Evolutionary conservation across 2,329 filamentous ascomycete genomes (phyloP).

Genomic region (Keithomyces neogunnii): DNA sequence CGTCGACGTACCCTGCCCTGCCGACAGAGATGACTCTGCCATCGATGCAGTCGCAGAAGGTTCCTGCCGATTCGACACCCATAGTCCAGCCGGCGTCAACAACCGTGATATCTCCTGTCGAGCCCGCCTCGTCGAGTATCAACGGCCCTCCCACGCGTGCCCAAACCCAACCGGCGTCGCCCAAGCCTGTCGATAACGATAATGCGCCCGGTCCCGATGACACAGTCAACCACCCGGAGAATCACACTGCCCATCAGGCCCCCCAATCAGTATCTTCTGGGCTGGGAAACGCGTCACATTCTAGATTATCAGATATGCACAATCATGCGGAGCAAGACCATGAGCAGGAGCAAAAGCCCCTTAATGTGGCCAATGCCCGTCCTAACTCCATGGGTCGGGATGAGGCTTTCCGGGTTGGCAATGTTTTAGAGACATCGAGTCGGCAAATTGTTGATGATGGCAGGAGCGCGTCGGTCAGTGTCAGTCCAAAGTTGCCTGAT

Average conservation of each 20-base stretch:
- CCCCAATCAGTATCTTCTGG: background rate
- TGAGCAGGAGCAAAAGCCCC: conserved; percentile 27
- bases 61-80: background rate
- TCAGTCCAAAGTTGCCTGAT: conserved; percentile 50
- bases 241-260: background rate
- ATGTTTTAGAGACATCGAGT: background rate
- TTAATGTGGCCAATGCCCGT: background rate
- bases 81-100: background rate
- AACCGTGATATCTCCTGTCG: conserved; percentile 3
- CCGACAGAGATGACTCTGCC: conserved; percentile 5
- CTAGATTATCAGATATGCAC: conserved; percentile 74
- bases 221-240: background rate
- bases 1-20: background rate
- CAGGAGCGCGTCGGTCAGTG: conserved; percentile 36
- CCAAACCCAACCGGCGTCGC: background rate
- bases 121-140: background rate
- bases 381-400: conserved; percentile 1
- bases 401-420: background rate
- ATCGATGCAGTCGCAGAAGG: conserved; percentile 5
- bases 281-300: conserved; percentile 31
- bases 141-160: background rate
- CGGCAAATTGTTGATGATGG: conserved; percentile 4
- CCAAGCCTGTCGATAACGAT: too few species aligned
- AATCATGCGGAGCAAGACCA: conserved; percentile 60
- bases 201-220: background rate